Evolutionary conservation across 768 basidiomycete genomes (phyloP).

Genomic region (Russula dissimulans): DNA sequence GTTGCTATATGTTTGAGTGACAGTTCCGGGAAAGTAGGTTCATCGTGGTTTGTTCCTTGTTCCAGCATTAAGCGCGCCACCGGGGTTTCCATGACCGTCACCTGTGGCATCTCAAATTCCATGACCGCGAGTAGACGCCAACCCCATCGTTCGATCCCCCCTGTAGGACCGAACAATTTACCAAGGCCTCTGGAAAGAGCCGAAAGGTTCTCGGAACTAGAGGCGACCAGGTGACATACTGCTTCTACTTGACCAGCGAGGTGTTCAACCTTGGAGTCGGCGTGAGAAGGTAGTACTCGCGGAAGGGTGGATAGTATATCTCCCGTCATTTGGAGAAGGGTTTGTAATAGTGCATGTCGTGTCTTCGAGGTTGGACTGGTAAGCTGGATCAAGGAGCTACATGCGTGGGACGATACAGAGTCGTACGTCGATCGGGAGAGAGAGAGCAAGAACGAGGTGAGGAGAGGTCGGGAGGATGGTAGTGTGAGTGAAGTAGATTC

Average conservation of each 20-base stretch:
- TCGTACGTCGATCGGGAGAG: constrained; percentile 53
- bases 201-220: constrained; percentile 24
- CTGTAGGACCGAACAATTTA: constrained; percentile 66
- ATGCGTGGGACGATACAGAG: constrained; percentile 43
- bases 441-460: constrained; percentile 65
- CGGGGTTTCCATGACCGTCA: constrained; percentile 39
- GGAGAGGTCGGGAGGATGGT: constrained; percentile 54
- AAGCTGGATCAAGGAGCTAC: constrained; percentile 36
- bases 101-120: constrained; percentile 53
- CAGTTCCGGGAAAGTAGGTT: constrained; percentile 48
- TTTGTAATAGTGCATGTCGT: constrained; percentile 41
- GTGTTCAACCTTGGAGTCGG: constrained; percentile 69
- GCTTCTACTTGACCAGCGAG: constrained; percentile 59
- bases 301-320: constrained; percentile 66
- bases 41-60: constrained; percentile 29
- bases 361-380: constrained; percentile 35
- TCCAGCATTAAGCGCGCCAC: constrained; percentile 52
- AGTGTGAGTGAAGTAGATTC: constrained; percentile 49
- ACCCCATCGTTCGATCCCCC: constrained; percentile 88
- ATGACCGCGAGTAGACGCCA: constrained; percentile 78
- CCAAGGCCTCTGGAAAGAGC: constrained; percentile 46
- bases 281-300: constrained; percentile 54
- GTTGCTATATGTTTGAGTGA: constrained; percentile 47
- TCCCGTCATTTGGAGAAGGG: constrained; percentile 50
- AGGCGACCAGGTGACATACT: constrained; percentile 45